A percentile compares a stretch with the other conserved stretches of the same genome.
Evolutionary conservation across 2,329 filamentous ascomycete genomes (phyloP).

Genomic region (Cladosporium colombiae): DNA sequence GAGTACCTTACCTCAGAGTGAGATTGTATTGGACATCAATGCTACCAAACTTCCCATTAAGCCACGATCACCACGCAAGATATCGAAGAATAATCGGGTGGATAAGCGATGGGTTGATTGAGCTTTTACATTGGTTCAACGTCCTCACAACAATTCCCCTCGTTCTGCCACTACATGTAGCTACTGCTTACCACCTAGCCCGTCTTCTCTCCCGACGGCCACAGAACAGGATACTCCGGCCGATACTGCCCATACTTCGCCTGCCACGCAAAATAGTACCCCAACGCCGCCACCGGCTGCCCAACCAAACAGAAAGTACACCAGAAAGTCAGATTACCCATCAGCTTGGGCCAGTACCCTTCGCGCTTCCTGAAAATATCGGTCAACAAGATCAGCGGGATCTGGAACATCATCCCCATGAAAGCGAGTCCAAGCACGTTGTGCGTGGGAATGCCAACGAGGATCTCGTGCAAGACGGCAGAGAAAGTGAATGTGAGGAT

Average conservation of each 20-base stretch:
- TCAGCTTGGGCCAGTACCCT: constrained; percentile 70
- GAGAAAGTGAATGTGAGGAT: constrained; percentile 84
- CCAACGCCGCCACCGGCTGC: constrained; percentile 84
- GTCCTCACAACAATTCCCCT: not conserved
- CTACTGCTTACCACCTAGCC: not conserved
- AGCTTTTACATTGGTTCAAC: not conserved
- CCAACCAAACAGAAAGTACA: constrained; percentile 93
- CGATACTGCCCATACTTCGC: constrained; percentile 74
- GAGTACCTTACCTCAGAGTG: not conserved
- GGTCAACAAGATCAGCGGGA: constrained; percentile 83
- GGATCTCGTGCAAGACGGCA: constrained; percentile 84
- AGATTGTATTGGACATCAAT: not conserved
- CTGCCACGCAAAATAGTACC: constrained; percentile 99
- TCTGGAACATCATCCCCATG: constrained; percentile 87
- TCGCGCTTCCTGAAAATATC: constrained; percentile 76
- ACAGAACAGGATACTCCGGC: constrained; percentile 21
- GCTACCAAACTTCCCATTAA: not conserved
- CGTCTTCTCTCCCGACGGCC: constrained; percentile 1
- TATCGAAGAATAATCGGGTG: not conserved
- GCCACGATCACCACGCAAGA: not conserved
- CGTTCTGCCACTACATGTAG: not conserved
- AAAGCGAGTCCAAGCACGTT: constrained; percentile 75
- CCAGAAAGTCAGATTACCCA: constrained; percentile 96
- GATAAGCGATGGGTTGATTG: not conserved
- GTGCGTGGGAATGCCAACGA: constrained; percentile 92